Conservation (phyloP, 306 rosid genomes). For the Cicer cuneatum region DNA sequence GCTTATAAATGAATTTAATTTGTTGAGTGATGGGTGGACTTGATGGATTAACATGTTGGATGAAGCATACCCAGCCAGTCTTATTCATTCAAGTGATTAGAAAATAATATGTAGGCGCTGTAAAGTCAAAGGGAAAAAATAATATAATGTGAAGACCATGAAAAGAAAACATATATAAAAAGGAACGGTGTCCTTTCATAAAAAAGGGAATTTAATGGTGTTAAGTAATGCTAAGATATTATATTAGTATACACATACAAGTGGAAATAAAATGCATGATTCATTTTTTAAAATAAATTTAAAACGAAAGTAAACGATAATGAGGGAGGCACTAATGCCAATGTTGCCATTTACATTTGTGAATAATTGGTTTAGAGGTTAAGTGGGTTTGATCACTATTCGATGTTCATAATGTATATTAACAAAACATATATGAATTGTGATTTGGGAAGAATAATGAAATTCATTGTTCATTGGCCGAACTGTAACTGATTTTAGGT, state of each 20-base stretch:
- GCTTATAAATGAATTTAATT: conserved; percentile 11
- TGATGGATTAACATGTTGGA: conserved; percentile 42
- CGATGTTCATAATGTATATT: conserved; percentile 16
- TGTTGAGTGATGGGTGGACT: conserved; percentile 36
- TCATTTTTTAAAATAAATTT: conserved; percentile 37
- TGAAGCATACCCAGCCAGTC: conserved; percentile 5
- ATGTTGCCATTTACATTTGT: conserved; percentile 22
- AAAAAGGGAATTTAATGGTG: neutral
- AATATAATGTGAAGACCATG: conserved; percentile 24
- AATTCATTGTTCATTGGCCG: conserved; percentile 37
- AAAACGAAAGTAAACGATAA: conserved; percentile 49
- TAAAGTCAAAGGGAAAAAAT: conserved; percentile 47
- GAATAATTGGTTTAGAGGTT: conserved; percentile 39
- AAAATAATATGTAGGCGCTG: conserved; percentile 37
- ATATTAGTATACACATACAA: neutral
- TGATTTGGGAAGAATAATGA: conserved; percentile 24
- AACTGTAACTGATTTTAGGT: conserved; percentile 31
- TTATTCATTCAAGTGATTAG: neutral
- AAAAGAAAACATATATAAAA: conserved; percentile 7
- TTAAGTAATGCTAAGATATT: neutral
- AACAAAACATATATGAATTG: conserved; percentile 35
- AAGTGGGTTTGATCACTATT: conserved; percentile 37
- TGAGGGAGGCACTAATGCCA: conserved; percentile 32
- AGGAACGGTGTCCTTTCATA: no score
- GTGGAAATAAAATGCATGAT: conserved; percentile 46